A percentile compares a stretch with the other conserved stretches of the same genome.
Conservation (phyloP, 139 green algal genomes). For the Ettlia oleoabundans region DNA sequence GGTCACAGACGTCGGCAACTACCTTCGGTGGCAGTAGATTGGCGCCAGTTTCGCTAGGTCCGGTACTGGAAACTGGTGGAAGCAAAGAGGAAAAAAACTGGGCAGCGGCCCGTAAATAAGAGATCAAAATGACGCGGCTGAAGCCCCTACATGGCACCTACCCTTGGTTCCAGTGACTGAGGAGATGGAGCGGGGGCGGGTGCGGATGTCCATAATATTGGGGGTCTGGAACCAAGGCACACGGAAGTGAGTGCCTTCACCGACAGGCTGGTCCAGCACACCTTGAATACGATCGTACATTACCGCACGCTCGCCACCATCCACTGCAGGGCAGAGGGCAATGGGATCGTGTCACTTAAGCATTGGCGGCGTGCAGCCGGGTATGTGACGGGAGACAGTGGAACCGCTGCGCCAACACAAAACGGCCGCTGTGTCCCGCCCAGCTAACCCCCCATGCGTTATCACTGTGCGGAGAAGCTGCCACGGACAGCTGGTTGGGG, state of each 20-base stretch:
- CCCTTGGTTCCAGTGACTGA: constrained; percentile 99
- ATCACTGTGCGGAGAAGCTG: too few species aligned
- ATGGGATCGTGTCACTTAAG: too few species aligned
- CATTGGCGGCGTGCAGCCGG: not conserved
- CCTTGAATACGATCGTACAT: constrained; percentile 97
- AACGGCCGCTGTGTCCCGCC: too few species aligned
- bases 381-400: too few species aligned
- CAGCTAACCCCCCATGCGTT: too few species aligned
- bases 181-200: constrained; percentile 89
- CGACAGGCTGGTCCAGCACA: constrained; percentile 78
- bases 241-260: constrained; percentile 95
- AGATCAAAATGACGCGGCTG: too few species aligned
- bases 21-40: too few species aligned
- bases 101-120: too few species aligned
- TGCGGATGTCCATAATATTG: constrained; percentile 97
- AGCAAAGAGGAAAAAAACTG: not conserved
- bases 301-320: constrained; percentile 96
- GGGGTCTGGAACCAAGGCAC: constrained; percentile 89
- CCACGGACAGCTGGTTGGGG: not conserved
- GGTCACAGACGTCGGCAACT: not conserved
- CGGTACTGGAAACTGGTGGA: not conserved
- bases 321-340: constrained; percentile 76
- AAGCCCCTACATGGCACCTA: constrained; percentile 38
- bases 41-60: too few species aligned
- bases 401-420: too few species aligned